Conservation (phyloP, 352 stramenopile species). For the Phytophthora niederhauseri region DNA sequence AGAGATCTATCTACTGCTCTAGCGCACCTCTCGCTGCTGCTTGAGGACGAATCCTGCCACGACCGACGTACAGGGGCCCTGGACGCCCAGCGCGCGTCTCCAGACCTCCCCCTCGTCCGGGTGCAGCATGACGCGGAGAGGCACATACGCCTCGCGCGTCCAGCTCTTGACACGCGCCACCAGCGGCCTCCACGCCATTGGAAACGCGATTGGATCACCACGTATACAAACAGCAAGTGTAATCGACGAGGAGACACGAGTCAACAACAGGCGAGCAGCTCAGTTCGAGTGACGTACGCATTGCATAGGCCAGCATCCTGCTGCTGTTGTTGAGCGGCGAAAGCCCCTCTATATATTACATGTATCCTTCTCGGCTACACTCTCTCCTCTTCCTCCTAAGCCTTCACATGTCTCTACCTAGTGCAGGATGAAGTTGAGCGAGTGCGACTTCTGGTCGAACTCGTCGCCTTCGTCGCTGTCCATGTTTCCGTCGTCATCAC, state of each 20-base stretch:
- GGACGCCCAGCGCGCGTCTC: slow-evolving; percentile 15
- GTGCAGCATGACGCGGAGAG: slow-evolving; percentile 58
- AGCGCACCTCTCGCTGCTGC: slow-evolving; percentile 37
- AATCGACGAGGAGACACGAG: slow-evolving; percentile 17
- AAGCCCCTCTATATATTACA: slow-evolving; percentile 39
- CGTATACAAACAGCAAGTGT: slow-evolving; percentile 26
- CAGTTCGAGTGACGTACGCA: neutral
- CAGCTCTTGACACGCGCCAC: slow-evolving; percentile 50
- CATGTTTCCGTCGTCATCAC: slow-evolving; percentile 36
- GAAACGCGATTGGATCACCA: neutral
- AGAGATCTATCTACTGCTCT: neutral
- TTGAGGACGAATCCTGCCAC: slow-evolving; percentile 47
- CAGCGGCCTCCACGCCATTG: slow-evolving; percentile 38
- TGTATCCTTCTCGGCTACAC: slow-evolving; percentile 11
- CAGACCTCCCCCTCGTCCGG: slow-evolving; percentile 32
- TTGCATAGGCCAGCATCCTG: neutral
- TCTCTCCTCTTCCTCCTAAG: slow-evolving; percentile 4
- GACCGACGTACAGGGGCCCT: slow-evolving; percentile 27
- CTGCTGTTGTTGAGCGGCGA: slow-evolving; percentile 18
- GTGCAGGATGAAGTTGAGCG: slow-evolving; percentile 87
- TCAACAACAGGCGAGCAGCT: neutral
- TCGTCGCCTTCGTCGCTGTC: slow-evolving; percentile 69
- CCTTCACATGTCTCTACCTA: slow-evolving; percentile 25
- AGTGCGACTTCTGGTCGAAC: slow-evolving; percentile 72
- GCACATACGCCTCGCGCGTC: slow-evolving; percentile 49